phyloP scores from a whole-genome alignment of 345 rosid genomes.

The Erodium maritimum region DNA sequence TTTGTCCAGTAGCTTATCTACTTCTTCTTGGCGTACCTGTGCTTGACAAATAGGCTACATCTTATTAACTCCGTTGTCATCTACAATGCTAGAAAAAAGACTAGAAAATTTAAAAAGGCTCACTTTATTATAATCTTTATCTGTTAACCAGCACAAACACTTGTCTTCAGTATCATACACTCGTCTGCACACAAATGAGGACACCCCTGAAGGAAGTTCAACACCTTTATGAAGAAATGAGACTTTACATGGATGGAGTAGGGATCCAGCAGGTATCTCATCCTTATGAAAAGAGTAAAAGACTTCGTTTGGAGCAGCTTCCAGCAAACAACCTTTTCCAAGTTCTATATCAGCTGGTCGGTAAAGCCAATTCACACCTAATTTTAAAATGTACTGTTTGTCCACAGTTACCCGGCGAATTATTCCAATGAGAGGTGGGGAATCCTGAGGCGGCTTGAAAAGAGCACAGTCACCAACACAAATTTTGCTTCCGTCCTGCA shows the following conservation, averaged over 20 bases:
- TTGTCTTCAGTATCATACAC: constrained; percentile 65
- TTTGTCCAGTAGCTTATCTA: constrained; percentile 56
- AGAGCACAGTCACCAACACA: constrained; percentile 88
- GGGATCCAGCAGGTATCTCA: constrained; percentile 71
- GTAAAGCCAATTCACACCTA: constrained; percentile 83
- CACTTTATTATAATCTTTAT: constrained; percentile 77
- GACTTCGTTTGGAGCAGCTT: constrained; percentile 84
- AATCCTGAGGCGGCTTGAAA: constrained; percentile 68
- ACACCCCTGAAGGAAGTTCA: constrained; percentile 65
- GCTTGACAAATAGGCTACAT: background rate
- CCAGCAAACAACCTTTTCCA: constrained; percentile 72
- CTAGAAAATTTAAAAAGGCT: constrained; percentile 13
- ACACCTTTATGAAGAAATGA: constrained; percentile 72
- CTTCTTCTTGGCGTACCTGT: constrained; percentile 68
- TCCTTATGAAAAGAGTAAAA: constrained; percentile 94
- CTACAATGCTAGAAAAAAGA: too few relatives aligned
- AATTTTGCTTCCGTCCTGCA: constrained; percentile 76
- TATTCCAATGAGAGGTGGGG: constrained; percentile 81
- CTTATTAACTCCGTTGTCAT: background rate
- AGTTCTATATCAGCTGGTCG: constrained; percentile 74
- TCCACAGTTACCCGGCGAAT: constrained; percentile 42
- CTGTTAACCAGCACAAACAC: constrained; percentile 92
- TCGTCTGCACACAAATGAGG: constrained; percentile 73
- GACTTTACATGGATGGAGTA: constrained; percentile 95
- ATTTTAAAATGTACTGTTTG: constrained; percentile 38